These are phyloP conservation scores for Omphalotus guepiniiformis DNA, from an alignment of 768 basidiomycete species.

Conservation along the genomic window DNA sequence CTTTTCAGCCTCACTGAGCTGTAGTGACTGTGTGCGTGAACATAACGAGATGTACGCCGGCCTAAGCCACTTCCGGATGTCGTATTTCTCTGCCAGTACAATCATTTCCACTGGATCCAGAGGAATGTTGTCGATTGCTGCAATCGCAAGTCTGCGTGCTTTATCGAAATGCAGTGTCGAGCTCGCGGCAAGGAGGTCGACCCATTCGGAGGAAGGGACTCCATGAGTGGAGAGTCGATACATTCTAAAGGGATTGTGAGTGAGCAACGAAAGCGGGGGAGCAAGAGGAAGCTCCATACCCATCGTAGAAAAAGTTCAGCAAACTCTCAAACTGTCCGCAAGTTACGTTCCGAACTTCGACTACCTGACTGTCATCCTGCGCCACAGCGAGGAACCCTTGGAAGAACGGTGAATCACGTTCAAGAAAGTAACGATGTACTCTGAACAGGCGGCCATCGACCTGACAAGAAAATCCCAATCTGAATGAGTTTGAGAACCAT, in stretches of 20 bases:
- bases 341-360: slow-evolving; percentile 1
- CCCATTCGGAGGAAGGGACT: slow-evolving; percentile 4
- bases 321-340: neutral
- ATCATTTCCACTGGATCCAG: slow-evolving; percentile 2
- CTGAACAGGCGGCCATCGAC: slow-evolving; percentile 4
- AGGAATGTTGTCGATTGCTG: neutral
- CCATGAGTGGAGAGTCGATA: neutral
- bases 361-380: neutral
- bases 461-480: too few relatives aligned
- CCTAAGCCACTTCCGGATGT: slow-evolving; percentile 3
- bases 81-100: slow-evolving; percentile 4
- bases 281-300: neutral
- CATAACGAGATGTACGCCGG: slow-evolving; percentile 5
- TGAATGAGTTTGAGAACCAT: too few relatives aligned
- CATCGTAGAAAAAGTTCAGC: slow-evolving; percentile 3
- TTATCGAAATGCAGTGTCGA: slow-evolving; percentile 6
- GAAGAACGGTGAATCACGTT: slow-evolving; percentile 3
- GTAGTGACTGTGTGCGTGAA: neutral
- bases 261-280: too few relatives aligned
- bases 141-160: slow-evolving; percentile 1
- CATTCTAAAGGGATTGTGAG: neutral
- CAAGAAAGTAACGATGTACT: slow-evolving; percentile 6
- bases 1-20: slow-evolving; percentile 2
- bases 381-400: slow-evolving; percentile 1
- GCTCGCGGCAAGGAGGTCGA: neutral